phyloP scores from a whole-genome alignment of 2,329 filamentous ascomycete species.

The Fusarium musae region DNA sequence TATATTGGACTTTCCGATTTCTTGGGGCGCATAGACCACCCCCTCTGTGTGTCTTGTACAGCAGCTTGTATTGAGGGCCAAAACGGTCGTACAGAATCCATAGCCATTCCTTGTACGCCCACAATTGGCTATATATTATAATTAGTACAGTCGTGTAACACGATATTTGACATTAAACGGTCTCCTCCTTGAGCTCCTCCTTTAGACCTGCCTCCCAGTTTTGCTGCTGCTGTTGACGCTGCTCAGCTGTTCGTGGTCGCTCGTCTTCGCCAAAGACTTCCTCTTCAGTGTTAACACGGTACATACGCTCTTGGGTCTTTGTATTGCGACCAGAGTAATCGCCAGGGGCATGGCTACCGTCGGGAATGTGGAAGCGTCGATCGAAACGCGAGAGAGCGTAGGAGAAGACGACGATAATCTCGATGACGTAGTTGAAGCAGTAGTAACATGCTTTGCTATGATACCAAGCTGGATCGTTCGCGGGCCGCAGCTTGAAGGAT shows the following conservation, averaged over 20 bases:
- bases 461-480: constrained; percentile 72
- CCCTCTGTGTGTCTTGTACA: not conserved
- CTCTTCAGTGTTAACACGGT: constrained; percentile 37
- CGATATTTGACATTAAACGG: constrained; percentile 17
- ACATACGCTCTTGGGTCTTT: constrained; percentile 19
- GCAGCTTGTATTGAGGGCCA: not conserved
- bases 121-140: constrained; percentile 1
- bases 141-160: constrained; percentile 5
- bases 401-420: constrained; percentile 74
- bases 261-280: constrained; percentile 43
- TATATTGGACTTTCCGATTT: not conserved
- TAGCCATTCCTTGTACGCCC: not conserved
- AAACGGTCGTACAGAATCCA: not conserved
- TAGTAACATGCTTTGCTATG: constrained; percentile 80
- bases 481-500: constrained; percentile 62
- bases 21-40: not conserved
- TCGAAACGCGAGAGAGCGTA: constrained; percentile 79
- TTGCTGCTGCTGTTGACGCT: constrained; percentile 26
- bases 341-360: constrained; percentile 71
- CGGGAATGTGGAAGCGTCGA: constrained; percentile 77
- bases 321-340: constrained; percentile 54
- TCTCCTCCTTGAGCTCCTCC: constrained; percentile 36
- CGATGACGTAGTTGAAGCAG: constrained; percentile 79
- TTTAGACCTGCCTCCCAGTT: constrained; percentile 37
- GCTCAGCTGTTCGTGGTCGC: constrained; percentile 31